Percentiles rank a stretch among this genome's conserved stretches.
These are phyloP conservation scores for Trichoderma cornu-damae DNA, from an alignment of 2,329 filamentous ascomycete genomes.

Conservation along the genomic window DNA sequence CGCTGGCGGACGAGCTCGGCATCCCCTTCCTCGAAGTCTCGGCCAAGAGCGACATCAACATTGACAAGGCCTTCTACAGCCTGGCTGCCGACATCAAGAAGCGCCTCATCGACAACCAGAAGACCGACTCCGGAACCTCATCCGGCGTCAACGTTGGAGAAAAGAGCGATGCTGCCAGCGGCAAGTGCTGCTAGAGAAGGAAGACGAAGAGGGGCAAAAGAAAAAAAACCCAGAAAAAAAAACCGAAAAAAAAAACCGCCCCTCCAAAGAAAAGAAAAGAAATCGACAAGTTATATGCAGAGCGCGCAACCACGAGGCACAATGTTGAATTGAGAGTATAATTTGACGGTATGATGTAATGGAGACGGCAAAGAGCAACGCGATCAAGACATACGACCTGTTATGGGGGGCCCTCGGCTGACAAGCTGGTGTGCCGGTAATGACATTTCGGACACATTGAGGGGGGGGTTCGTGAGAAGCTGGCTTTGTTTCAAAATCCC, in stretches of 20 bases:
- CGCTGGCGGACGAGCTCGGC: slow-evolving; percentile 88
- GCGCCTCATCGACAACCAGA: slow-evolving; percentile 86
- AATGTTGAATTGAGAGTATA: slow-evolving; percentile 6
- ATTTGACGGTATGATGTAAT: slow-evolving; percentile 17
- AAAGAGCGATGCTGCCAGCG: slow-evolving; percentile 51
- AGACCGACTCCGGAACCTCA: slow-evolving; percentile 60
- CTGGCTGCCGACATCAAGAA: slow-evolving; percentile 98
- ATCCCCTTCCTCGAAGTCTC: slow-evolving; percentile 98
- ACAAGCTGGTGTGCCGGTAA: slow-evolving; percentile 10
- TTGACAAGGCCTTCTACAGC: slow-evolving; percentile 96
- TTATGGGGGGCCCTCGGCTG: slow-evolving; percentile 10
- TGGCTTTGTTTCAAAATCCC: slow-evolving; percentile 11
- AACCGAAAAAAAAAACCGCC: no score
- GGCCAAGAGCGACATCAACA: slow-evolving; percentile 99
- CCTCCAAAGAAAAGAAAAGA: no score
- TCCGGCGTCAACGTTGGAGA: slow-evolving; percentile 66
- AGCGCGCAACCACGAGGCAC: not conserved
- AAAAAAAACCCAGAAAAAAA: no score
- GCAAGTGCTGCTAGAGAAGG: slow-evolving; percentile 70
- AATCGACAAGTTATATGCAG: not conserved
- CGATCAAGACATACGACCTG: slow-evolving; percentile 17
- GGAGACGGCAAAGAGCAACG: slow-evolving; percentile 17
- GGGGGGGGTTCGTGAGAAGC: slow-evolving; percentile 11
- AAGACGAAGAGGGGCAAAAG: no score
- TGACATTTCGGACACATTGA: slow-evolving; percentile 19